Conservation (phyloP, 2,329 filamentous ascomycete genomes). For the Ophiognomonia clavigignenti-juglandacearum region DNA sequence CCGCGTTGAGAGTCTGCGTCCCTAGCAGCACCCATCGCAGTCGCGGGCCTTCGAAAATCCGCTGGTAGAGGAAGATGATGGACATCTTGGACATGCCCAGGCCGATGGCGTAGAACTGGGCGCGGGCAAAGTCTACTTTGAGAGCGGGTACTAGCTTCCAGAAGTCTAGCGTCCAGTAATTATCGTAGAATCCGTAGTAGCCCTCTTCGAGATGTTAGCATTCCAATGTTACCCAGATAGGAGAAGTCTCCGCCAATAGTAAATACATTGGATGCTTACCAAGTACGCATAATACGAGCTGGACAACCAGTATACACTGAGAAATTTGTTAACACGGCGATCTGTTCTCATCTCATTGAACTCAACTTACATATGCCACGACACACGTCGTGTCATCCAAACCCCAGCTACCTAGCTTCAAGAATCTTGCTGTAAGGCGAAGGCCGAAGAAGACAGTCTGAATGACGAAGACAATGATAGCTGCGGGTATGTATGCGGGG, state of each 20-base stretch:
- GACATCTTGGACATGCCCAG: slow-evolving; percentile 9
- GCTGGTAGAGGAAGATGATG: slow-evolving; percentile 11
- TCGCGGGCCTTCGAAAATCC: slow-evolving; percentile 4
- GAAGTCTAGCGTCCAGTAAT: slow-evolving; percentile 10
- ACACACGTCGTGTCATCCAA: slow-evolving; percentile 5
- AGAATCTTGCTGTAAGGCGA: neutral
- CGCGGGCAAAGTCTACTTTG: slow-evolving; percentile 10
- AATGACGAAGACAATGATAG: slow-evolving; percentile 6
- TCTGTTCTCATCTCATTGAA: neutral
- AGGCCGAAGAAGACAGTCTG: slow-evolving; percentile 6
- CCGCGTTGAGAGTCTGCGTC: slow-evolving; percentile 1
- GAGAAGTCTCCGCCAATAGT: rapidly evolving
- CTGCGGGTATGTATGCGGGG: slow-evolving; percentile 3
- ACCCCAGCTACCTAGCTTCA: slow-evolving; percentile 4
- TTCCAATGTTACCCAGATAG: neutral
- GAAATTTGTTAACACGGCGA: neutral
- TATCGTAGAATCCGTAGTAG: slow-evolving; percentile 5
- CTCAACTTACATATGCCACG: slow-evolving; percentile 4
- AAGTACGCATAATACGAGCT: slow-evolving; percentile 8
- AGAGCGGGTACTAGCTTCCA: neutral
- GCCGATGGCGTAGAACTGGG: slow-evolving; percentile 2
- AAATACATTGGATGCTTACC: neutral
- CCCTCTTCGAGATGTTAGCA: too few species aligned
- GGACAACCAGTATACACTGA: neutral
- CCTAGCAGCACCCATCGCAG: slow-evolving; percentile 4